Evolutionary conservation across 2,329 filamentous ascomycete genomes (phyloP), one percentile per base, ranked within the genome.

Genomic region (Exophiala oligosperma): DNA sequence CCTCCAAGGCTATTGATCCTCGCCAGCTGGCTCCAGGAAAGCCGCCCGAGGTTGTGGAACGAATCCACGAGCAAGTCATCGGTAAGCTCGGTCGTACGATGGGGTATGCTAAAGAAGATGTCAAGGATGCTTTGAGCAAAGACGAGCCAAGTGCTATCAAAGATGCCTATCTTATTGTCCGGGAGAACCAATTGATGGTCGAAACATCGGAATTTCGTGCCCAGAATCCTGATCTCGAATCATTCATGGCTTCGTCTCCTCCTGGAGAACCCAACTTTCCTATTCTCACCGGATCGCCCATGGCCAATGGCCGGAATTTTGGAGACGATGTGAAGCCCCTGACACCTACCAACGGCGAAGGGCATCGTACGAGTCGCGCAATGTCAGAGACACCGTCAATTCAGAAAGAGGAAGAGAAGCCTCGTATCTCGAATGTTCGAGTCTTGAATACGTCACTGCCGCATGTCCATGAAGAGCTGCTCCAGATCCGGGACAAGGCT

Each of bases 141-240:
- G 87, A 94, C 53, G 94, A 99, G 72, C 94, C 94, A 11, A 97
- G 92, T 58, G 92, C 94, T 9, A 97, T 99, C 80, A 99, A 99
- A 77, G 94, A 99, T 75, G 94, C 94, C 1, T 99, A 97, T 77
- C 87, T 97, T 76, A 99, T 99, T 72, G 91, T 99, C 26, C 86
- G 93, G 53, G 94, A 99, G 75, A 97, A 97, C 72, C 94, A 97
- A 73, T 84, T 97, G 72, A 97, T 97, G 92, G 53, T 56, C 23
- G 63, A 57, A 84, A 81, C 85, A 56, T 77, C 81, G n/a, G 76
- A 86, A 57, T 79, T 80, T 38, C 74, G 76, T 56, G 76, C 77
- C 41, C 76, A 78, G 51, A 78, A 74, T 66, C 76, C 62, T 21
- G 61, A 61, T 24, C 52, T 79, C 64, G 79, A 77, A 61, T 78